Evolutionary conservation across 1,139 yeast species (phyloP).

Genomic region (Lodderomyces metapsilosis): DNA sequence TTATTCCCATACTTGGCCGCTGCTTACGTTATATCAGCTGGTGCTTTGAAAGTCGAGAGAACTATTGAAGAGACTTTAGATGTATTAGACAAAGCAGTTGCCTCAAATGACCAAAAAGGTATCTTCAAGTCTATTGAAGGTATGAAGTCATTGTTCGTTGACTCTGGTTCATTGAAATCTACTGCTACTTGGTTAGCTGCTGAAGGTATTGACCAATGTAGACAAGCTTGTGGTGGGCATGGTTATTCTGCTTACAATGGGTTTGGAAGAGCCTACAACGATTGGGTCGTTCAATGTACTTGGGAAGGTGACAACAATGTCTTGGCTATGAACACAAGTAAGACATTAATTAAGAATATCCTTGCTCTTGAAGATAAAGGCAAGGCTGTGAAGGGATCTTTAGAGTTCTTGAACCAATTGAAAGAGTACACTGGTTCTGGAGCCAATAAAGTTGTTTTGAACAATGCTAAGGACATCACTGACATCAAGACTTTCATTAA

Average conservation of each 20-base stretch:
- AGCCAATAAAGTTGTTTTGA: constrained; percentile 26
- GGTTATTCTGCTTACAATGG: constrained; percentile 50
- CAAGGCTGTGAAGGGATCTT: constrained; percentile 36
- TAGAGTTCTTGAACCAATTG: constrained; percentile 39
- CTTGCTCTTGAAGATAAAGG: constrained; percentile 30
- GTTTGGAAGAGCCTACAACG: constrained; percentile 47
- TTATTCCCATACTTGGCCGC: constrained; percentile 46
- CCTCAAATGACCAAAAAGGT: constrained; percentile 30
- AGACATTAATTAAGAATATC: constrained; percentile 41
- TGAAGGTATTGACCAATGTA: constrained; percentile 44
- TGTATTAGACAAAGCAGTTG: constrained; percentile 38
- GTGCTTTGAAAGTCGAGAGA: constrained; percentile 38
- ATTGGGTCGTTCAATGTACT: constrained; percentile 53
- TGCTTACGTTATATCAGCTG: constrained; percentile 41
- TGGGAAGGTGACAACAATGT: constrained; percentile 57
- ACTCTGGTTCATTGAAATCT: constrained; percentile 48
- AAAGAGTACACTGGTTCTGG: constrained; percentile 25
- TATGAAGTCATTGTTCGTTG: constrained; percentile 46
- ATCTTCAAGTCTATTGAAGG: constrained; percentile 39
- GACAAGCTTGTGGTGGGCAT: constrained; percentile 55
- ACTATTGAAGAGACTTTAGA: constrained; percentile 29
- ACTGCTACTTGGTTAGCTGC: constrained; percentile 51
- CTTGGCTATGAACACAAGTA: constrained; percentile 46
- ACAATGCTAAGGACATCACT: constrained; percentile 26
- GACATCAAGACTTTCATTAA: constrained; percentile 33